These are phyloP conservation scores for Aspergillus piperis DNA, from an alignment of 2,329 filamentous ascomycete genomes.

Conservation along the genomic window DNA sequence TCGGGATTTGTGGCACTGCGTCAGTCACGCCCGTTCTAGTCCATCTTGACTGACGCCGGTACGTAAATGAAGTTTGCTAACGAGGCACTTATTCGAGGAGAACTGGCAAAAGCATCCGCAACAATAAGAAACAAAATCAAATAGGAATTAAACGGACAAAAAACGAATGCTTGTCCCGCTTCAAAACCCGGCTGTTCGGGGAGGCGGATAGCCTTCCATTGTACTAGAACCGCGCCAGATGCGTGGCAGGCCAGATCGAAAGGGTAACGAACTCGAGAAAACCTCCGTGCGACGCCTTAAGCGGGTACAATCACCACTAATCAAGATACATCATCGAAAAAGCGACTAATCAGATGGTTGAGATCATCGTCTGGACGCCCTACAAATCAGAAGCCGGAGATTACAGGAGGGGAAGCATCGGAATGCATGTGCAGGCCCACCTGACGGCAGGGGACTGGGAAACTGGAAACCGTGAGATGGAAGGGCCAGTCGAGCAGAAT, in stretches of 20 bases:
- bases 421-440: constrained; percentile 23
- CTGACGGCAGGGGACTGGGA: constrained; percentile 14
- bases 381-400: constrained; percentile 28
- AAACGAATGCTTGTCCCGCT: background rate
- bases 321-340: constrained; percentile 21
- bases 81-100: background rate
- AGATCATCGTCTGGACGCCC: constrained; percentile 24
- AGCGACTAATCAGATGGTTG: constrained; percentile 23
- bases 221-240: background rate
- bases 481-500: constrained; percentile 19
- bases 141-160: no score
- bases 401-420: constrained; percentile 22
- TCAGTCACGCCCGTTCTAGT: background rate
- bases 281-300: constrained; percentile 6
- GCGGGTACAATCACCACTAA: constrained; percentile 10
- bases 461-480: background rate
- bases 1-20: constrained; percentile 1
- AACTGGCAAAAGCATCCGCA: no score
- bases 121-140: no score
- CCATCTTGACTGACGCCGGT: background rate
- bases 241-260: background rate
- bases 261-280: constrained; percentile 3
- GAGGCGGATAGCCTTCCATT: background rate
- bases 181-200: background rate
- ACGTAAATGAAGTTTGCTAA: background rate